A percentile compares a stretch with the other conserved stretches of the same genome.
Conservation (phyloP, 495 filamentous ascomycete species). For the Aspergillus leporis region DNA sequence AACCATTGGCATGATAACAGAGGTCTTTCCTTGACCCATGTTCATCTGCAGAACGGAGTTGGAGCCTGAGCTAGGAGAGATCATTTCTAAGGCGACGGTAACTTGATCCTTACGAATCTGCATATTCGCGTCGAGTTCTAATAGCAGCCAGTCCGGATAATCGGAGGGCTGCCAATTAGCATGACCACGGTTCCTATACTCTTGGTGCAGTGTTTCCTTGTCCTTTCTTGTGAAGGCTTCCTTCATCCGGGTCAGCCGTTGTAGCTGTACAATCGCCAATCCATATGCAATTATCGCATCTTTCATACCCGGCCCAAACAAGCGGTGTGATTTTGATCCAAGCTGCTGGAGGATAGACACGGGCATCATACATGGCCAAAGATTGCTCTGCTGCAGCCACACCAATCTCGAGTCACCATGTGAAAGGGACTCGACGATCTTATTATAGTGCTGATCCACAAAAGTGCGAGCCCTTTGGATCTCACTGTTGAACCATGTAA, state of each 20-base stretch:
- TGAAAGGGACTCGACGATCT: conserved; percentile 28
- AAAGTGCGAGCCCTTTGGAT: conserved; percentile 12
- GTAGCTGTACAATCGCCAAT: conserved; percentile 35
- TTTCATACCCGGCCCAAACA: conserved; percentile 32
- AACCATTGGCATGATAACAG: conserved; percentile 67
- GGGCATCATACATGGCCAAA: conserved; percentile 56
- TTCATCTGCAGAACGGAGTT: conserved; percentile 70
- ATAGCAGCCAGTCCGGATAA: conserved; percentile 57
- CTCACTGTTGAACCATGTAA: conserved; percentile 1
- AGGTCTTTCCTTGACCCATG: conserved; percentile 76
- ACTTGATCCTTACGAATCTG: conserved; percentile 62
- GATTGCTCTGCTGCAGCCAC: conserved; percentile 49
- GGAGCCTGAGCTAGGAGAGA: conserved; percentile 34
- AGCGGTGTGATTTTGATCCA: conserved; percentile 31
- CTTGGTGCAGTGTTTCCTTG: conserved; percentile 42
- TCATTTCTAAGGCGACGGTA: conserved; percentile 59
- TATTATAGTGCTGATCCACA: conserved; percentile 14
- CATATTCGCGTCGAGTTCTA: conserved; percentile 66
- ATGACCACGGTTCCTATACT: conserved; percentile 54
- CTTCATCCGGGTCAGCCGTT: conserved; percentile 46
- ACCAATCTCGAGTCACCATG: conserved; percentile 27
- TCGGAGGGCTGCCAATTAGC: conserved; percentile 51
- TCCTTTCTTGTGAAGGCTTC: conserved; percentile 20
- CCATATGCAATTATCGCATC: conserved; percentile 30
- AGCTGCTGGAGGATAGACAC: conserved; percentile 53